Base-by-base conservation (phyloP, 306 rosid species). In the Corylus avellana region DNA sequence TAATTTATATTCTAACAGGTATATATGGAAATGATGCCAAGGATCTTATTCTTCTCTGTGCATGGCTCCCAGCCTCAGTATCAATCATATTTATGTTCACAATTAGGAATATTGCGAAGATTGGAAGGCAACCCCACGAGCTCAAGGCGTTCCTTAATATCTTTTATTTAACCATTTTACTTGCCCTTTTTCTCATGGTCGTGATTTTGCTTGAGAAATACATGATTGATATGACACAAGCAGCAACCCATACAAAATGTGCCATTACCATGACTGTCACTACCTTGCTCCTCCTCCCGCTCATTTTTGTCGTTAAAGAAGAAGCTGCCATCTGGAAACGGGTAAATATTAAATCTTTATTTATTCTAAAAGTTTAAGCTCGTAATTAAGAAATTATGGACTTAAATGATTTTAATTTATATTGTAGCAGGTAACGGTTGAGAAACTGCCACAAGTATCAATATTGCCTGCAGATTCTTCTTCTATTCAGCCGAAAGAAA, bases 31-130 rank as follows among this genome's bases (percentile, higher is more conserved):
- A 88, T 12, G 85, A 90, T 50, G 50, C 81, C 3, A 87, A 76
- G 9, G 75, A 85, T 11, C 73, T 90, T 20, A 77, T 86, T 49
- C 89, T 88, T 13, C 81, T 88, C 13, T 75, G 86, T 61, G 90
- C 79, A 9, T 84, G 89, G 88, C 80, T 87, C 3, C 93, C 91
- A 1, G 74, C 87, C 27, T 83, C 82, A 0, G 13, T 84, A 18
- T 82, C 88, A 4, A 49, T 80, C 1, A 17, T 75, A 2, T 90
- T 87, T 70, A 80, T 83, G 4, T 90, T 47, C 83, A 75, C 86
- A 5, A 66, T 86, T 66, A 78, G 88, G 18, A 61, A 62, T 4
- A 55, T 87, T 32, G 35, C 2, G 42, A 77, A 81, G 68, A 25
- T 13, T 9, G 84, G n/a, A 10, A 81, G 74, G 62, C 84, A 75